Percentiles rank a stretch among this genome's conserved stretches.
These are phyloP conservation scores for Ceratorhiza oryzae-sativae DNA, from an alignment of 1,284 basidiomycete genomes.

Conservation along the genomic window DNA sequence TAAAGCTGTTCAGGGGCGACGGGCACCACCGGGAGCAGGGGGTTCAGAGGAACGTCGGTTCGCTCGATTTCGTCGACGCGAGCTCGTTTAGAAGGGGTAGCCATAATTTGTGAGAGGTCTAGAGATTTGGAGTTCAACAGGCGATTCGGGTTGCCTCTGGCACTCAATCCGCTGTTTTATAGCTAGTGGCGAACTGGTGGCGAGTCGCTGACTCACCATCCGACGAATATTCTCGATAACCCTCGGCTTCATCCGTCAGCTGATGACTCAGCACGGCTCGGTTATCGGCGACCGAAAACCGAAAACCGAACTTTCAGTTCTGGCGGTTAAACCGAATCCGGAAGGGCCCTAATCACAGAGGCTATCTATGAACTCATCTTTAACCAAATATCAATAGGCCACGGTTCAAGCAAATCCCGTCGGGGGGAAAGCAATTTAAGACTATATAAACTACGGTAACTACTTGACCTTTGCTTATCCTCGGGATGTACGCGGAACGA, in stretches of 20 bases:
- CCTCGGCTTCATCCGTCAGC: background rate
- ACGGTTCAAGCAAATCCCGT: too few species aligned
- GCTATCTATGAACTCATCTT: too few species aligned
- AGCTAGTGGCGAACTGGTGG: background rate
- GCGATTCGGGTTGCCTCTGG: background rate
- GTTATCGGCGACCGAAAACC: background rate
- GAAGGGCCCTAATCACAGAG: background rate
- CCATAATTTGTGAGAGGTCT: too few species aligned
- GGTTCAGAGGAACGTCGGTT: background rate
- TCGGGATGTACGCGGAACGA: too few species aligned
- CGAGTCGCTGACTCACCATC: background rate
- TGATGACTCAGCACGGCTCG: conserved; percentile 12
- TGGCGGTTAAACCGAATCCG: conserved; percentile 12
- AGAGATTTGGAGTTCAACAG: background rate
- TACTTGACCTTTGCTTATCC: too few species aligned
- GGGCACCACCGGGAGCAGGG: background rate
- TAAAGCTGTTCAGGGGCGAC: background rate
- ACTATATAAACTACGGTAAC: too few species aligned
- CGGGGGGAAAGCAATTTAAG: too few species aligned
- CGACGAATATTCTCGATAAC: background rate
- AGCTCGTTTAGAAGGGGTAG: too few species aligned
- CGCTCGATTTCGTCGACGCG: too few species aligned
- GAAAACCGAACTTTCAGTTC: background rate
- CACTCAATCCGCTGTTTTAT: background rate
- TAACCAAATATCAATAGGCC: too few species aligned